These are phyloP conservation scores for Nakazawaea peltata DNA, from an alignment of 805 yeast species.

Conservation along the genomic window DNA sequence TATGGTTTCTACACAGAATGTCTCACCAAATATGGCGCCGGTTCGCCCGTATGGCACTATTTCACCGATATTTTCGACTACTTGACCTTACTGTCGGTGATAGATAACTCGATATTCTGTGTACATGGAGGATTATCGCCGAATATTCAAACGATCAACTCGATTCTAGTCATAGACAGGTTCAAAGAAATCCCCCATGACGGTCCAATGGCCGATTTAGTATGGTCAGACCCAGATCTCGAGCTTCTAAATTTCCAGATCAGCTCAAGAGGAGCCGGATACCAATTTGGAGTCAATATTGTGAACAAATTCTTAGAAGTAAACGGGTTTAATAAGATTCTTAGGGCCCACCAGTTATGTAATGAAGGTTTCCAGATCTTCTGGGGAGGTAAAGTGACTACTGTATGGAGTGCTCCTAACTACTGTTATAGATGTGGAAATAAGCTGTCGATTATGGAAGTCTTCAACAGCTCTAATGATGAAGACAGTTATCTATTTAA, in stretches of 20 bases:
- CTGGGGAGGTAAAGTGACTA: conserved; percentile 84
- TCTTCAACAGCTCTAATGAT: conserved; percentile 47
- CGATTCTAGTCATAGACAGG: conserved; percentile 82
- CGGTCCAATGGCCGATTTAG: conserved; percentile 98
- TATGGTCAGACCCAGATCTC: conserved; percentile 97
- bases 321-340: conserved; percentile 71
- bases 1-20: conserved; percentile 97
- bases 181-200: conserved; percentile 96
- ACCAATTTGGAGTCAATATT: conserved; percentile 87
- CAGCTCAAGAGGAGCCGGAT: conserved; percentile 96
- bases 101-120: conserved; percentile 85
- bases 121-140: conserved; percentile 98
- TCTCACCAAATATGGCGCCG: conserved; percentile 72
- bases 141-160: conserved; percentile 88
- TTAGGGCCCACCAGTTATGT: conserved; percentile 94
- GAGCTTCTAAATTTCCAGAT: conserved; percentile 72
- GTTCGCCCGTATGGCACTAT: conserved; percentile 73
- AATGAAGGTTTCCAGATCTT: conserved; percentile 93
- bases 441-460: conserved; percentile 93
- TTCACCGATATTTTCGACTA: conserved; percentile 93
- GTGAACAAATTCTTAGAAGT: conserved; percentile 78
- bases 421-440: conserved; percentile 97
- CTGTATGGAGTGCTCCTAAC: conserved; percentile 99
- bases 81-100: conserved; percentile 79
- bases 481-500: conserved; percentile 65